Percentiles rank a stretch among this genome's conserved stretches.
phyloP scores from a whole-genome alignment of 2,329 filamentous ascomycete genomes.

The Furcasterigmium sp. region DNA sequence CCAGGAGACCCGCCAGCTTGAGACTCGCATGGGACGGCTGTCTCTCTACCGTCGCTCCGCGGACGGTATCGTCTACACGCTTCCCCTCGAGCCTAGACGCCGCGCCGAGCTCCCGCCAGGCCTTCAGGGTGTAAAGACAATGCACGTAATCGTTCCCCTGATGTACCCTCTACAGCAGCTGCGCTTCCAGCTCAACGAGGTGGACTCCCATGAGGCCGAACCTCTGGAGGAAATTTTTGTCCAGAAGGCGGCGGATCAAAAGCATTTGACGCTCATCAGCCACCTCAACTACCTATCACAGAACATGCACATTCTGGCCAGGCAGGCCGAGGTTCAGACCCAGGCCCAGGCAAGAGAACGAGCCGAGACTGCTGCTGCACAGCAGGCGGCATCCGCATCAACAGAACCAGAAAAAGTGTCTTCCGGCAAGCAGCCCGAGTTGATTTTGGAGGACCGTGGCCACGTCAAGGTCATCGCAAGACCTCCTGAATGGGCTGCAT shows the following conservation, averaged over 20 bases:
- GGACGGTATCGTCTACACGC: slow-evolving; percentile 64
- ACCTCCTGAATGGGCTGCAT: slow-evolving; percentile 67
- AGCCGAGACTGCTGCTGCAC: slow-evolving; percentile 12
- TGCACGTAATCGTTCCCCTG: slow-evolving; percentile 64
- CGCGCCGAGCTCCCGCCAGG: slow-evolving; percentile 53
- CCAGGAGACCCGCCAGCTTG: slow-evolving; percentile 65
- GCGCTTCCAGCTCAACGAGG: slow-evolving; percentile 60
- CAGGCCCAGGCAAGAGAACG: slow-evolving; percentile 16
- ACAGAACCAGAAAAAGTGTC: too few relatives aligned
- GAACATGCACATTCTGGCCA: slow-evolving; percentile 64
- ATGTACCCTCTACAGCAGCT: slow-evolving; percentile 68
- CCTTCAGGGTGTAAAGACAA: slow-evolving; percentile 56
- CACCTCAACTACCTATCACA: slow-evolving; percentile 71
- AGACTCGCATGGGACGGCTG: slow-evolving; percentile 66
- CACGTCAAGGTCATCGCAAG: slow-evolving; percentile 70
- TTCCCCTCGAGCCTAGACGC: slow-evolving; percentile 64
- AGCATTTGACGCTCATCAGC: slow-evolving; percentile 61
- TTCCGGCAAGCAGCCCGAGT: slow-evolving; percentile 4
- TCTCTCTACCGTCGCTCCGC: slow-evolving; percentile 62
- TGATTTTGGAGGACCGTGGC: slow-evolving; percentile 40
- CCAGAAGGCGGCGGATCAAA: slow-evolving; percentile 49
- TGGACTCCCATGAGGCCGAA: slow-evolving; percentile 54
- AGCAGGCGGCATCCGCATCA: not conserved
- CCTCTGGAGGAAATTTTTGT: slow-evolving; percentile 62
- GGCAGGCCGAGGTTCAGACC: slow-evolving; percentile 32